phyloP scores from a whole-genome alignment of 805 yeast species.

The Zygotorulaspora danielsina region DNA sequence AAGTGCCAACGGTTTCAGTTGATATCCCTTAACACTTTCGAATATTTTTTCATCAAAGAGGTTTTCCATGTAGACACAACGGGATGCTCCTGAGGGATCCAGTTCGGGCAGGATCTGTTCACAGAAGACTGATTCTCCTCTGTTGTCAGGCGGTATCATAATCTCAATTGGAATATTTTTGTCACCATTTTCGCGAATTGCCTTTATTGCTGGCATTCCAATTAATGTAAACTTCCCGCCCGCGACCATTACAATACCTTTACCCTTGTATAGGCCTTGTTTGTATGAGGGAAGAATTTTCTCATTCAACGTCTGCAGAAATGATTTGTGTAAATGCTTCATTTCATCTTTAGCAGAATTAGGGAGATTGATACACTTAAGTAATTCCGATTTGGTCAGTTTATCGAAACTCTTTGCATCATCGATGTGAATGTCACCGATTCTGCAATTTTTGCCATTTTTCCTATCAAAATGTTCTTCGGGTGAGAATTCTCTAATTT shows the following conservation, averaged over 20 bases:
- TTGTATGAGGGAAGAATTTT: slow-evolving; percentile 13
- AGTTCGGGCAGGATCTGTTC: slow-evolving; percentile 52
- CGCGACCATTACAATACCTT: slow-evolving; percentile 54
- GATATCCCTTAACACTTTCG: slow-evolving; percentile 53
- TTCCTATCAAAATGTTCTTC: slow-evolving; percentile 13
- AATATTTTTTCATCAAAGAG: slow-evolving; percentile 48
- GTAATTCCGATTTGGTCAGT: slow-evolving; percentile 14
- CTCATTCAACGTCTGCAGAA: slow-evolving; percentile 7
- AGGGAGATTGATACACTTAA: slow-evolving; percentile 17
- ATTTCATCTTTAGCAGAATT: slow-evolving; percentile 11
- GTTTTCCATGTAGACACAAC: slow-evolving; percentile 60
- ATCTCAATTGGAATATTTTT: slow-evolving; percentile 74
- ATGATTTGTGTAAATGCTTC: slow-evolving; percentile 13
- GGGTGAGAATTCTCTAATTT: slow-evolving; percentile 15
- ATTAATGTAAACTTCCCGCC: slow-evolving; percentile 75
- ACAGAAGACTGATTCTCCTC: slow-evolving; percentile 57
- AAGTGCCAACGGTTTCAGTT: slow-evolving; percentile 64
- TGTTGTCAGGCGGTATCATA: slow-evolving; percentile 63
- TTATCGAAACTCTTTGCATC: slow-evolving; percentile 10
- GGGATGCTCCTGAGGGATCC: slow-evolving; percentile 41
- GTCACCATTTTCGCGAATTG: slow-evolving; percentile 53
- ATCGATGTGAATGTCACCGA: slow-evolving; percentile 12
- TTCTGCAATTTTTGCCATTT: slow-evolving; percentile 11
- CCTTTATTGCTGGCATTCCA: slow-evolving; percentile 57
- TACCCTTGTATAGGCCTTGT: slow-evolving; percentile 36